Base-by-base conservation (phyloP, 768 basidiomycete species). In the Dentipellis sp. region DNA sequence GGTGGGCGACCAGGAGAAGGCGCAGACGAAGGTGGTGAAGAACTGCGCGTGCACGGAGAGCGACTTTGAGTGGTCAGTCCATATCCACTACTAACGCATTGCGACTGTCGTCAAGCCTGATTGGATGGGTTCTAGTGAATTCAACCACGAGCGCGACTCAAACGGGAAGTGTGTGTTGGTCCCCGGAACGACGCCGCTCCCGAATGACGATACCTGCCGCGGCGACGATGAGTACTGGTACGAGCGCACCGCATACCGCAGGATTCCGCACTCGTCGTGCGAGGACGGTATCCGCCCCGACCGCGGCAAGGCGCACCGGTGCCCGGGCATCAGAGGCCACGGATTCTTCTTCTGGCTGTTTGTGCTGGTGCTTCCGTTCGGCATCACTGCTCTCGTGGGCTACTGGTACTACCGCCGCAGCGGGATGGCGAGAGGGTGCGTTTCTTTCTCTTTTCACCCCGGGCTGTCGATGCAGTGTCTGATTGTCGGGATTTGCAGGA, bases 61-160 rank as follows among this genome's bases (percentile, higher is more conserved):
- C 0, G 97, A 99, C 71, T 98, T 98, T 67, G 97, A 99, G 74
- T 99, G 97, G 95, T 94, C 56, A 56, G 85, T 65, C 7, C 7
- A 12, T 8, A 10, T 37, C 36, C 11, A 10, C 22, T 45, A 0
- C 50, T 5, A 46, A 17, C 16, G 34, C n/a, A 14, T 22, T 34
- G 14, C 10, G n/a, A 22, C 22, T 22, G 29, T 40, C 8, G 51
- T 22, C 48, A 50, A n/a, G n/a, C 48, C 22, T 37, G 56, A 21
- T 14, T 19, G 12, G n/a, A 11, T 14, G 16, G 10, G 47, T 2
- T 34, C n/a, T 61, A 97, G 95, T 65, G 95, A 98, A 74, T 98
- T 94, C 76, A 99, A 99, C 69, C 74, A 94, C 64, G 76, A 78
- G 58, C 86, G 84, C 56, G 76, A 95, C 58, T 70, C 67, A 0